Base-by-base conservation (phyloP, 139 green algal species). In the Chlamydomonas incerta region DNA sequence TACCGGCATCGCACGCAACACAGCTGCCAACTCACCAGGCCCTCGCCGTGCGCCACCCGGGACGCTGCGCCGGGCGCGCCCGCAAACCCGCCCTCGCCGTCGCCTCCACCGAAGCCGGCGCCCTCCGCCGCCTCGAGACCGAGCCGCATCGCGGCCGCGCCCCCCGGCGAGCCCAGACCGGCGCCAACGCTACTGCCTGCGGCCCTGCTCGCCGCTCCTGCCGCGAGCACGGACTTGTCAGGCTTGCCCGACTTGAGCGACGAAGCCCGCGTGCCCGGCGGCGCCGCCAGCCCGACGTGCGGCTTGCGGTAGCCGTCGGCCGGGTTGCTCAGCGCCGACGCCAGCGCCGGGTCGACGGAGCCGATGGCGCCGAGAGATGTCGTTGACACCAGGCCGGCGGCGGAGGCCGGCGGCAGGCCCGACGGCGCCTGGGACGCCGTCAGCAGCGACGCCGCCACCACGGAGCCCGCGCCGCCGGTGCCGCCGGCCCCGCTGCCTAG, bases 231-330 rank as follows among this genome's bases (percentile, higher is more conserved):
- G 69, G 55, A 71, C 18, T 6, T 34, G 37, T 46, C 60, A 18
- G 29, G 55, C 33, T 72, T 80, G 41, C 47, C 21, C 31, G 66
- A 57, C 29, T 66, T 47, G 4, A 75, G 66, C 3, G 60, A 13
- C 20, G 81, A 31, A 17, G 73, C 35, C 26, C 35, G 34, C 3
- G 81, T 87, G 35, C 58, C 70, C 17, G 81, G 81, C 6, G 69
- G 70, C 26, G 46, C 50, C 26, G 82, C 82, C 72, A 83, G 72
- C 17, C 83, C 83, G 10, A 20, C 3, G 55, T 84, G 74, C 15
- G 85, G 85, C 21, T 76, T 73, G 37, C 66, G 67, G 75, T 88
- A 89, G n/a, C 17, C 75, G 9, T 82, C 81, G 31, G 68, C 35
- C 5, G 85, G 85, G 57, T 81, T 74, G 5, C 73, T 67, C 26